Percentiles rank a stretch among this genome's conserved stretches.
phyloP scores from a whole-genome alignment of 1,284 basidiomycete genomes.

The Cutaneotrichosporon mucoides region DNA sequence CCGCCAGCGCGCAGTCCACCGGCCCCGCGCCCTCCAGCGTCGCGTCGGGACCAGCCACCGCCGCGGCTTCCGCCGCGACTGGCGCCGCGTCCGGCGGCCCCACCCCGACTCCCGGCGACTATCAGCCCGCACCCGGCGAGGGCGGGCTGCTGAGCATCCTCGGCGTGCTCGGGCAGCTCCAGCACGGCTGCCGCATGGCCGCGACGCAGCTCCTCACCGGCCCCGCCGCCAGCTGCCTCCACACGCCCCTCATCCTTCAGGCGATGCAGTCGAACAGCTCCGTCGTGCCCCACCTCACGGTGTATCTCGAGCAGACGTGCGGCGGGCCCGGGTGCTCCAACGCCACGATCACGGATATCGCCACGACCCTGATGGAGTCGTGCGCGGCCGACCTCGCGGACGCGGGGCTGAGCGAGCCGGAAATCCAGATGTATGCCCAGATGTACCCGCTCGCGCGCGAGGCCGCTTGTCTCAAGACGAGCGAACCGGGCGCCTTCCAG shows the following conservation, averaged over 20 bases:
- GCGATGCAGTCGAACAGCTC: conserved; percentile 16
- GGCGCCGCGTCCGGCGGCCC: neutral
- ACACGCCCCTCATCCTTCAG: neutral
- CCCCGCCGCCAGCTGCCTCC: neutral
- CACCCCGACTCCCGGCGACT: neutral
- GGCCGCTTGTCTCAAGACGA: conserved; percentile 42
- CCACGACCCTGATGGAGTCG: conserved; percentile 24
- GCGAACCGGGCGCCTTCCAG: neutral
- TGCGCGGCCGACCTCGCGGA: conserved; percentile 37
- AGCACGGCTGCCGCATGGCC: neutral
- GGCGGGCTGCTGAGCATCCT: too few relatives aligned
- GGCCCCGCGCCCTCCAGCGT: neutral
- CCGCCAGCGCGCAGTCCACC: neutral
- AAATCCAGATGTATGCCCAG: conserved; percentile 25
- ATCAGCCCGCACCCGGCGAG: too few relatives aligned
- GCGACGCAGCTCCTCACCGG: neutral
- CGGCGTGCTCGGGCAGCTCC: neutral
- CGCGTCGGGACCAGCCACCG: neutral
- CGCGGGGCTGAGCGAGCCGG: conserved; percentile 27
- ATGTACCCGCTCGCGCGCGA: conserved; percentile 43
- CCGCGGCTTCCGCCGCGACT: too few relatives aligned
- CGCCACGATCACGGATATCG: conserved; percentile 31
- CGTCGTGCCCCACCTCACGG: conserved; percentile 35
- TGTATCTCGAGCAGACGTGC: conserved; percentile 38
- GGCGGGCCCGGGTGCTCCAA: conserved; percentile 36